Evolutionary conservation across 2,329 filamentous ascomycete genomes (phyloP).

Genomic region (Nemania diffusa): DNA sequence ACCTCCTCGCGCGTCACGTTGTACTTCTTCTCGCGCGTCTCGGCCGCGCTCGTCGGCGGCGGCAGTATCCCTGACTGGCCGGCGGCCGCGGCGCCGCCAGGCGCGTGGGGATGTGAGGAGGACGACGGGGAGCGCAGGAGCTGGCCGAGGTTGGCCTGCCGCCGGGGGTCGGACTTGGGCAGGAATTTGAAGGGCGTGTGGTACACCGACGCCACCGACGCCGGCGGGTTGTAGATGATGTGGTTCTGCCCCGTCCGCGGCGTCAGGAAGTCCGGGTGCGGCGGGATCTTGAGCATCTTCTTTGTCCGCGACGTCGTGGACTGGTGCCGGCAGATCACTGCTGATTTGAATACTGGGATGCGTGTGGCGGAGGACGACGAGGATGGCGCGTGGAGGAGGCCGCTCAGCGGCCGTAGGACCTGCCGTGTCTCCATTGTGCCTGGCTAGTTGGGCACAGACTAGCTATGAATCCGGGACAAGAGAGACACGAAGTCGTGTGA

Average conservation of each 20-base stretch:
- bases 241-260: constrained; percentile 47
- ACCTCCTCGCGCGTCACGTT: constrained; percentile 67
- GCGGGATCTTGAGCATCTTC: constrained; percentile 67
- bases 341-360: constrained; percentile 17
- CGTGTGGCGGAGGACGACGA: constrained; percentile 2
- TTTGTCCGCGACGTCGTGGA: constrained; percentile 64
- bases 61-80: constrained; percentile 44
- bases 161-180: constrained; percentile 65
- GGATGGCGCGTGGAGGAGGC: constrained; percentile 22
- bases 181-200: constrained; percentile 76
- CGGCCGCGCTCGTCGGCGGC: constrained; percentile 33
- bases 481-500: background rate
- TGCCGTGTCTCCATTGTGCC: constrained; percentile 45
- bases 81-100: constrained; percentile 33
- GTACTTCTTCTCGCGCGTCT: constrained; percentile 50
- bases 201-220: constrained; percentile 65
- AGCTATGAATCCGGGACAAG: background rate
- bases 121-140: constrained; percentile 52
- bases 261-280: constrained; percentile 68
- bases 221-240: constrained; percentile 68
- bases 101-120: constrained; percentile 29
- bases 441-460: constrained; percentile 8
- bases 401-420: constrained; percentile 41
- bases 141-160: constrained; percentile 59
- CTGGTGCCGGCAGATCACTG: constrained; percentile 57